Conservation (phyloP, 2,329 filamentous ascomycete genomes). For the Phaeomoniella chlamydospora region DNA sequence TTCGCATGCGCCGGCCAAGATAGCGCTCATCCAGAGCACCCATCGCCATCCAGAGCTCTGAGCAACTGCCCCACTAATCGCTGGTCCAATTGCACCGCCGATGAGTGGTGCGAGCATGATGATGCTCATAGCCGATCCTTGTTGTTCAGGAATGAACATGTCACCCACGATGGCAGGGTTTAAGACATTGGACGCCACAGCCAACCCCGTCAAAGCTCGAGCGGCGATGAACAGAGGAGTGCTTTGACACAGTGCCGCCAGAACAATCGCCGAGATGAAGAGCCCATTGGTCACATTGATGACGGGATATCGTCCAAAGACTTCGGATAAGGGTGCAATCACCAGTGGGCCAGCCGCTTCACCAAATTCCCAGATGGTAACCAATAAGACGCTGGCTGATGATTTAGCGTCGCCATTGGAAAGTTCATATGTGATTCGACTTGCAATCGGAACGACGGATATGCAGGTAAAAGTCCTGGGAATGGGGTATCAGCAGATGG, state of each 20-base stretch:
- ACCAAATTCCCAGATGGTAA: conserved; percentile 35
- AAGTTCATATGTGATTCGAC: no score
- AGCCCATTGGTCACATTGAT: conserved; percentile 25
- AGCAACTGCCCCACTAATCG: conserved; percentile 11
- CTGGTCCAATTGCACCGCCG: conserved; percentile 10
- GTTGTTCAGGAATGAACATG: conserved; percentile 42
- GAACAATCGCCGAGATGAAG: conserved; percentile 27
- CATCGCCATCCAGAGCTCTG: conserved; percentile 11
- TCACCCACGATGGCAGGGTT: conserved; percentile 51
- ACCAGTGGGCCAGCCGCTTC: conserved; percentile 30
- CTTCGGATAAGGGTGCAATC: conserved; percentile 29
- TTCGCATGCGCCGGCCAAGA: conserved; percentile 7
- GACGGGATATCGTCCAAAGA: conserved; percentile 23
- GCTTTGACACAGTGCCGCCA: conserved; percentile 23
- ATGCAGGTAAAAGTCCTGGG: no score
- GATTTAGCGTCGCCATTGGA: no score
- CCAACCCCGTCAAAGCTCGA: conserved; percentile 27
- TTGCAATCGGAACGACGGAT: no score
- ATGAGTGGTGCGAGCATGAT: conserved; percentile 44
- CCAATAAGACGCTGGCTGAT: conserved; percentile 34
- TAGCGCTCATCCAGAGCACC: conserved; percentile 10
- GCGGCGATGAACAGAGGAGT: conserved; percentile 24
- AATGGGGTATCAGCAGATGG: no score
- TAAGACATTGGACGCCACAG: conserved; percentile 38
- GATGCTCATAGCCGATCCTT: conserved; percentile 44